These are phyloP conservation scores for Fusarium sp. DNA, from an alignment of 2,329 filamentous ascomycete genomes.

Conservation along the genomic window DNA sequence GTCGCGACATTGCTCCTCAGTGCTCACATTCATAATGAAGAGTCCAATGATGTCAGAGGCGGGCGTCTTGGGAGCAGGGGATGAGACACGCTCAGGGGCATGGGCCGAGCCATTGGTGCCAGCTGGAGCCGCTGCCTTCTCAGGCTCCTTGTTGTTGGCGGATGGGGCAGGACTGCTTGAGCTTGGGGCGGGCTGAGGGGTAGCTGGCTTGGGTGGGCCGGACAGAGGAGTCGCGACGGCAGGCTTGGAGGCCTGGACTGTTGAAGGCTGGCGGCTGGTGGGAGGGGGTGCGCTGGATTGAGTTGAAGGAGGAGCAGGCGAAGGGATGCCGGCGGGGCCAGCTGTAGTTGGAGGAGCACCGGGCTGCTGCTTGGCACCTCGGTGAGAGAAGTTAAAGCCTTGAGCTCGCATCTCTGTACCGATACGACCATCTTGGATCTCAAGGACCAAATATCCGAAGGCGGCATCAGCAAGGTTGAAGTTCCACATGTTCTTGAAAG, in stretches of 20 bases:
- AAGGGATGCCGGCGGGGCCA: conserved; percentile 47
- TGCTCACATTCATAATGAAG: conserved; percentile 88
- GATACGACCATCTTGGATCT: conserved; percentile 94
- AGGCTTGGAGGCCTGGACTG: conserved; percentile 58
- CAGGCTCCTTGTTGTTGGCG: conserved; percentile 63
- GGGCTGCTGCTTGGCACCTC: conserved; percentile 81
- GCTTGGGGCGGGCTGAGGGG: conserved; percentile 63
- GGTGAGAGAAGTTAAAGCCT: conserved; percentile 98
- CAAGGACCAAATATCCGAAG: conserved; percentile 94
- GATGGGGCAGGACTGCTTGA: conserved; percentile 55
- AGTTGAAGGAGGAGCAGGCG: conserved; percentile 54
- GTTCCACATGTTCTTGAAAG: conserved; percentile 99
- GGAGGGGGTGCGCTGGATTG: conserved; percentile 52
- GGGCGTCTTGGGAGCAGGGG: conserved; percentile 69
- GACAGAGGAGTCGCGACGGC: conserved; percentile 53
- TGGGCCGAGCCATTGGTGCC: conserved; percentile 66
- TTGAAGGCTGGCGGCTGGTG: conserved; percentile 53
- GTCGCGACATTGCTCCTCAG: conserved; percentile 83
- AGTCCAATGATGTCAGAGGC: conserved; percentile 81
- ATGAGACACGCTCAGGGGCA: conserved; percentile 64
- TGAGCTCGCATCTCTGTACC: conserved; percentile 99
- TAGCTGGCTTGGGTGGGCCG: conserved; percentile 55
- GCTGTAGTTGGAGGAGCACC: conserved; percentile 51
- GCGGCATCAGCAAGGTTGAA: conserved; percentile 98
- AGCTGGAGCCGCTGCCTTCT: conserved; percentile 62